Evolutionary conservation across 176 grass and related monocot species (phyloP).

Genomic region (Carex cristatella): DNA sequence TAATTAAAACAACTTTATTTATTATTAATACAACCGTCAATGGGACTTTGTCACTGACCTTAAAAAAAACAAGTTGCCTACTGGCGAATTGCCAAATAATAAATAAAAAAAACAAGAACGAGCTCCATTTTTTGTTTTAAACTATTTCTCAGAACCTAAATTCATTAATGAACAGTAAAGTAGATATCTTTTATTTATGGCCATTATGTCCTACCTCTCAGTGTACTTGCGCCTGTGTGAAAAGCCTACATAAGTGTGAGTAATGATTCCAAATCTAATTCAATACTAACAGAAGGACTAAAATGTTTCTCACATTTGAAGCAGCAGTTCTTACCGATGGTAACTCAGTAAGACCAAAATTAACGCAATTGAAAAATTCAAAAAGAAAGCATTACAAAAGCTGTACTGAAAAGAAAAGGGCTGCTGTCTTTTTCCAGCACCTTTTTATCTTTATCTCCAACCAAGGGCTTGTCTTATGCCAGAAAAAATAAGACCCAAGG

Average conservation of each 20-base stretch:
- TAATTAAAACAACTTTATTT: too few relatives aligned
- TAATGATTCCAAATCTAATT: neutral
- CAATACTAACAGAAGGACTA: neutral
- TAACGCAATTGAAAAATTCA: neutral
- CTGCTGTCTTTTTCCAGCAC: neutral
- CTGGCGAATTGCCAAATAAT: neutral
- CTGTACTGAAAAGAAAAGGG: neutral
- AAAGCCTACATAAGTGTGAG: neutral
- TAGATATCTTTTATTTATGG: neutral
- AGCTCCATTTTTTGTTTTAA: neutral
- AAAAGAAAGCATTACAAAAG: neutral
- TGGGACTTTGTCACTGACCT: too few relatives aligned
- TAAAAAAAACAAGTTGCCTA: neutral
- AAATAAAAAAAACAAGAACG: neutral
- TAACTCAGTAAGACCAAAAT: neutral
- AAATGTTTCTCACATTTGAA: neutral
- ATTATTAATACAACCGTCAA: too few relatives aligned
- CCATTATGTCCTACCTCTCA: neutral
- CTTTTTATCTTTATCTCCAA: constrained; percentile 52
- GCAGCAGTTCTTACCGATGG: neutral
- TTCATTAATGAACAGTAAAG: neutral
- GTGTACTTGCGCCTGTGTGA: neutral
- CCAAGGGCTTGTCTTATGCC: constrained; percentile 75
- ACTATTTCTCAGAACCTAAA: neutral
- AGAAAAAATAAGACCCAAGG: constrained; percentile 84